These are phyloP conservation scores for Phaeolepiota aurea DNA, from an alignment of 768 basidiomycete species.

Conservation along the genomic window DNA sequence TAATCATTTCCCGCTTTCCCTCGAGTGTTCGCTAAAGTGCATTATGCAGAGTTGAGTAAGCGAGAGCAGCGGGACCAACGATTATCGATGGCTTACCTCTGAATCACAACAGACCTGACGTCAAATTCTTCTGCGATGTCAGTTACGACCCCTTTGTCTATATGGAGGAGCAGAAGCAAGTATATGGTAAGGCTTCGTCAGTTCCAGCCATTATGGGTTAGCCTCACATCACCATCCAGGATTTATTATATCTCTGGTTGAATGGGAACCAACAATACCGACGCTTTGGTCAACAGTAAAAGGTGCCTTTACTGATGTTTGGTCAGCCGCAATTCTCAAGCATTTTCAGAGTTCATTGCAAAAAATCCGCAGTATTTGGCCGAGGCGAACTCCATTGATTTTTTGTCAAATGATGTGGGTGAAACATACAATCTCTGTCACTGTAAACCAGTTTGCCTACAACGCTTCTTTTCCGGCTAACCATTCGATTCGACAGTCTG, in stretches of 20 bases:
- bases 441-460: slow-evolving; percentile 30
- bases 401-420: slow-evolving; percentile 65
- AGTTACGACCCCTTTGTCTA: slow-evolving; percentile 75
- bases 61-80: slow-evolving; percentile 6
- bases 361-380: slow-evolving; percentile 54
- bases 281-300: slow-evolving; percentile 72
- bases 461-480: background rate
- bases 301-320: too few relatives aligned
- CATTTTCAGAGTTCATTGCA: slow-evolving; percentile 55
- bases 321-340: too few relatives aligned
- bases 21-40: slow-evolving; percentile 2
- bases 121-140: slow-evolving; percentile 72
- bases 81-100: background rate
- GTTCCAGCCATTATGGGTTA: background rate
- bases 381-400: slow-evolving; percentile 60
- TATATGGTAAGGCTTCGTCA: slow-evolving; percentile 25
- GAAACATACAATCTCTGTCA: slow-evolving; percentile 64
- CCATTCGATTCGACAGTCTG: slow-evolving; percentile 40
- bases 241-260: slow-evolving; percentile 73
- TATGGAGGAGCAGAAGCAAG: slow-evolving; percentile 60
- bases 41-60: slow-evolving; percentile 62
- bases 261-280: slow-evolving; percentile 75
- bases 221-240: slow-evolving; percentile 38
- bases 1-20: slow-evolving; percentile 8
- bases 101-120: slow-evolving; percentile 46